phyloP scores from a whole-genome alignment of 331 rosid species.

The Malus hybrid region DNA sequence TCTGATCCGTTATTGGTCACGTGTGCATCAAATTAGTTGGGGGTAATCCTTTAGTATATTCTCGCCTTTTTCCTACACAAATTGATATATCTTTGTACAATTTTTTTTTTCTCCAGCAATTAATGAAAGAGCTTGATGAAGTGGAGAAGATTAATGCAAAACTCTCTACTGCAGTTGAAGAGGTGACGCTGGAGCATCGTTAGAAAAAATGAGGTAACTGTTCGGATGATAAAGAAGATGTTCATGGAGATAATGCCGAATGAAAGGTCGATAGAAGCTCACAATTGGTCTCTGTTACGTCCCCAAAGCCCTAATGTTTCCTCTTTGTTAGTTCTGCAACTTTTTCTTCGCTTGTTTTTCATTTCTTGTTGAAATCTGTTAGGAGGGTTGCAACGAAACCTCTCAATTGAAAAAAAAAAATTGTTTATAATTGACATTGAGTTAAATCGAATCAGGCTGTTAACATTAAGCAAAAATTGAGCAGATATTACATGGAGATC shows the following conservation, averaged over 20 bases:
- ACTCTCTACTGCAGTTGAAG: too few relatives aligned
- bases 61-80: too few relatives aligned
- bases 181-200: too few relatives aligned
- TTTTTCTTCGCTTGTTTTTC: not conserved
- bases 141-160: too few relatives aligned
- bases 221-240: constrained; percentile 69
- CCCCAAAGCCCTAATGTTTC: constrained; percentile 51
- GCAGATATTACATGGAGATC: not conserved
- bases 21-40: too few relatives aligned
- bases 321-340: constrained; percentile 51
- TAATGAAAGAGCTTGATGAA: too few relatives aligned
- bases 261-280: constrained; percentile 54
- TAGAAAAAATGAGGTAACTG: too few relatives aligned
- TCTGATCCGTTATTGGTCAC: too few relatives aligned
- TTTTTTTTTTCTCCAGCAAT: too few relatives aligned
- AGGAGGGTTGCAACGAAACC: not conserved
- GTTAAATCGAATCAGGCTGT: not conserved
- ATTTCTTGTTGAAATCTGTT: not conserved
- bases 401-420: not conserved
- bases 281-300: constrained; percentile 63
- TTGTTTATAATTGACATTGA: not conserved
- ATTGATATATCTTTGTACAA: too few relatives aligned
- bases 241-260: constrained; percentile 63
- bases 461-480: not conserved
- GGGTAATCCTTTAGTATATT: too few relatives aligned